Evolutionary conservation across 129 eudicot species (phyloP).

Genomic region (Heracleum sosnowskyi): DNA sequence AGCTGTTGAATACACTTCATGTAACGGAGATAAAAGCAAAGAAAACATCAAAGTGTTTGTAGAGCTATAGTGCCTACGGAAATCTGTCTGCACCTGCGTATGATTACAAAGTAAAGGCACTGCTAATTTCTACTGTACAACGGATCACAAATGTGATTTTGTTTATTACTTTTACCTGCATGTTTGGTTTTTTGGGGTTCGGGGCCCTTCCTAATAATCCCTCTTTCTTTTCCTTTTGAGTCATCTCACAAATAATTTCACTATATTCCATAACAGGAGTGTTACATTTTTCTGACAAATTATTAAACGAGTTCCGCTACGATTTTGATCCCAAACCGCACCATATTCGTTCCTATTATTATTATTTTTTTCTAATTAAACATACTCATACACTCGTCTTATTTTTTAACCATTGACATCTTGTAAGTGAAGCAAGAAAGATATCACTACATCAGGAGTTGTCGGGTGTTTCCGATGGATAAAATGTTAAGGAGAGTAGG

Average conservation of each 20-base stretch:
- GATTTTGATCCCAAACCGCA: too few relatives aligned
- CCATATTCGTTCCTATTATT: too few relatives aligned
- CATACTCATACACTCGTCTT: too few relatives aligned
- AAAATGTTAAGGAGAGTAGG: neutral
- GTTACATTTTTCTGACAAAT: too few relatives aligned
- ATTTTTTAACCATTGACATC: too few relatives aligned
- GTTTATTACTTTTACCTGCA: constrained; percentile 6
- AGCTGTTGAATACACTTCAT: neutral
- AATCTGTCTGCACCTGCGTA: neutral
- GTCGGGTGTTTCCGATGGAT: too few relatives aligned
- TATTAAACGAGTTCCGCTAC: too few relatives aligned
- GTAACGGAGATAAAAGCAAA: neutral
- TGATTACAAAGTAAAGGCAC: neutral
- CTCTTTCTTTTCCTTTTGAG: neutral
- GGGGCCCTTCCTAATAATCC: neutral
- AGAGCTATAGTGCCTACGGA: neutral
- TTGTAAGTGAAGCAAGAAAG: too few relatives aligned
- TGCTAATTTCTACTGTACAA: neutral
- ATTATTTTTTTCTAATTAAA: too few relatives aligned
- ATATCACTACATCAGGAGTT: too few relatives aligned
- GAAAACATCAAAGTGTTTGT: neutral
- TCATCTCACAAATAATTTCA: neutral
- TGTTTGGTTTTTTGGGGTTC: neutral
- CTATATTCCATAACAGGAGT: neutral
- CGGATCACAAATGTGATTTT: constrained; percentile 4